Percentiles rank a stretch among this genome's conserved stretches.
phyloP scores from a whole-genome alignment of 2,329 filamentous ascomycete genomes.

The Alternaria longipes region DNA sequence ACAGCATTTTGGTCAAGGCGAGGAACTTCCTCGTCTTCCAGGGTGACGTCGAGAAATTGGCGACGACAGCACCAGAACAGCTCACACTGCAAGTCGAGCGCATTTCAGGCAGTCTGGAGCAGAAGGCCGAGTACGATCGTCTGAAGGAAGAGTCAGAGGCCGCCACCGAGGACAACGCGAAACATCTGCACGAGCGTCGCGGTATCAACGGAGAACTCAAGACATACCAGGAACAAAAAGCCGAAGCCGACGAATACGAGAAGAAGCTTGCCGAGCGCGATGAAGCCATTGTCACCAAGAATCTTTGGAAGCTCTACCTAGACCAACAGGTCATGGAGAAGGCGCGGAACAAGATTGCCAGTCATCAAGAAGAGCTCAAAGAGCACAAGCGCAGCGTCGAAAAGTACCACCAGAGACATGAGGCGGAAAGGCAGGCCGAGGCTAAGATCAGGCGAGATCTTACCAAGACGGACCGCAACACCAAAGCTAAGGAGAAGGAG shows the following conservation, averaged over 20 bases:
- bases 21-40: constrained; percentile 98
- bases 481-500: constrained; percentile 84
- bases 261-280: constrained; percentile 90
- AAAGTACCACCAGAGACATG: constrained; percentile 80
- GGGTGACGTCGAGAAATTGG: constrained; percentile 96
- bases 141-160: constrained; percentile 88
- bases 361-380: constrained; percentile 93
- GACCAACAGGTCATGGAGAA: constrained; percentile 94
- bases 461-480: constrained; percentile 81
- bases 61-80: constrained; percentile 92
- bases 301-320: constrained; percentile 95
- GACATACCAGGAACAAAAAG: constrained; percentile 96
- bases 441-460: constrained; percentile 78
- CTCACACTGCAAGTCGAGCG: constrained; percentile 95
- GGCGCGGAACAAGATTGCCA: constrained; percentile 87
- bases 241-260: constrained; percentile 92
- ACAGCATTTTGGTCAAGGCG: constrained; percentile 98
- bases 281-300: constrained; percentile 88
- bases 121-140: constrained; percentile 91
- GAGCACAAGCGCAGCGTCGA: constrained; percentile 90
- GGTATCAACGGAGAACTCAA: constrained; percentile 98
- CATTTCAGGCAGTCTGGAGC: constrained; percentile 94
- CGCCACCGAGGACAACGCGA: constrained; percentile 86
- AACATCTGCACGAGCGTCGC: constrained; percentile 86
- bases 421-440: constrained; percentile 85